Base-by-base conservation (phyloP, 192 early-diverging fungal genomes). In the Backusella parvicylindrica region DNA sequence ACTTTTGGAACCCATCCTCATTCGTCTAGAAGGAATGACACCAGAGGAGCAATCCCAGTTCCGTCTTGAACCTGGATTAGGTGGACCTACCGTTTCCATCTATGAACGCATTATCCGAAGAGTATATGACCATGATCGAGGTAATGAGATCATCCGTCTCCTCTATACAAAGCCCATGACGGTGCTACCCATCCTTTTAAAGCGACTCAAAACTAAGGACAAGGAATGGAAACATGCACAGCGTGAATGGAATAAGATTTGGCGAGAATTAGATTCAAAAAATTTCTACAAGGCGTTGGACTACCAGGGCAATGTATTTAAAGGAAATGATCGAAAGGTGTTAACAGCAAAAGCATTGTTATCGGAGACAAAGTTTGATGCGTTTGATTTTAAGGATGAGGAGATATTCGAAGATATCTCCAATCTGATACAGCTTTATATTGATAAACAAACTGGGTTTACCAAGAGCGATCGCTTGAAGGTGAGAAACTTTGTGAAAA, bases 131-230 rank as follows among this genome's bases (percentile, higher is more conserved):
- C 86, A 83, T 32, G 94, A 92, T 40, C 88, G 94, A 21, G 95
- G 93, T 9, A 69, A 85, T 13, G 96, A 99, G 73, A 91, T 99
- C 28, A 91, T 98, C 82, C 93, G 96, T 43, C 91, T 93, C 12
- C 86, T 99, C 74, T 95, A 98, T 78, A 89, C 91, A 67, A 96
- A 94, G 69, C 97, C 97, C 3, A 89, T 91, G 0, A 88, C 91
- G 3, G 92, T 96, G 0, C 91, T 99, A 6, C 98, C 98, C 1
- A 91, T 99, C 23, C 94, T 99, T 47, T 83, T 99, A 23, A 94
- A 93, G 77, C 91, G 98, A 31, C 86, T 99, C 18, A 98, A 97
- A 85, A 95, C 97, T 76, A 99, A 99, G 82, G 97, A 98, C 79
- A 96, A 98, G 72, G 98, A 99, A 81, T 99, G 97, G 97, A 93